Evolutionary conservation across 164 flowering plant species (phyloP), one percentile per base, ranked within the genome.

Genomic region (Liquidambar formosana): DNA sequence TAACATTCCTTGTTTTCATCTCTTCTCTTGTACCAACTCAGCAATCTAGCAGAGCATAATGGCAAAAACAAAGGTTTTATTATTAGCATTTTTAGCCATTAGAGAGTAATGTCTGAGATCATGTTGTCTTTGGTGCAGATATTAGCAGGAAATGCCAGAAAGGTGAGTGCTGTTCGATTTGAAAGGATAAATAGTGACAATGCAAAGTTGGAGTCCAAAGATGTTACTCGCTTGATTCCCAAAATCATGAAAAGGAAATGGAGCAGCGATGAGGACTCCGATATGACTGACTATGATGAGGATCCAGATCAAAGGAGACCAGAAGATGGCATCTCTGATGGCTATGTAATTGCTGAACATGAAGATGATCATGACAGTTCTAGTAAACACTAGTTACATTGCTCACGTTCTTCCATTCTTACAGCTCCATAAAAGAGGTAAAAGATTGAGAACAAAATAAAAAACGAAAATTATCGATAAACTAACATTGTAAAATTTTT

Each of bases 101-200:
- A 28, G 10, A 1, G 25, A 19, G n/a, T 26, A 41, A 10, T 21
- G 9, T 21, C 21, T 57, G 11, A 16, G 16, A 3, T 51, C 21
- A 27, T 63, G 15, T 38, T 44, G 61, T 54, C 27, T 70, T 43
- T 71, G n/a, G 3, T 83, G 86, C 93, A 96, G 99, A 83, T 96
- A 76, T 73, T 96, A 73, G 97, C 89, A 12, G 99, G 96, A 69
- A 96, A 91, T 81, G 98, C 98, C 8, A 89, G 99, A 78, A 96
- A 93, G 79, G 96, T 93, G 33, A 85, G 94, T 68, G 90, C 97
- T 44, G 91, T 90, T 19, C 85, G 96, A 58, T 96, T 96, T 78
- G 95, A 89, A 76, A 71, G 89, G 23, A 63, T 89, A 69, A 83
- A 85, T 64, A 76, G 67, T 23, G 88, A 70, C 19, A 78, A 79